Evolutionary conservation across 2,329 filamentous ascomycete species (phyloP).

Genomic region (Alternaria consortialis): DNA sequence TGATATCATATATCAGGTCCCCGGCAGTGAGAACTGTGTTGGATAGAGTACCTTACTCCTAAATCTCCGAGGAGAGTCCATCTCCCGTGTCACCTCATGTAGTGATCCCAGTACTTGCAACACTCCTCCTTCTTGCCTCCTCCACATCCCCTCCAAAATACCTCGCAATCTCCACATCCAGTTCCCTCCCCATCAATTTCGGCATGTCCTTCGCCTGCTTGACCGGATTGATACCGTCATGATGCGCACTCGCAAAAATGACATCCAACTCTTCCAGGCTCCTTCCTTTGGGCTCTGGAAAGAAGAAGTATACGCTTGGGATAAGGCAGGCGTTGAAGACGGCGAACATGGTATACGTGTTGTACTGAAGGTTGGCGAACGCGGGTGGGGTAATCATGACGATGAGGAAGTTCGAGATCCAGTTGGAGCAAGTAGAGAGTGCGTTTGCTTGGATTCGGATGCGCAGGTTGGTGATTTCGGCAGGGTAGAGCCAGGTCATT

Average conservation of each 20-base stretch:
- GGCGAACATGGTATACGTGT: constrained; percentile 63
- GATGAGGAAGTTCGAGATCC: constrained; percentile 63
- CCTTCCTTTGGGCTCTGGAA: constrained; percentile 60
- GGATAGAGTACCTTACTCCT: not conserved
- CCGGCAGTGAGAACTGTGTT: not conserved
- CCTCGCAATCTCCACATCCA: constrained; percentile 18
- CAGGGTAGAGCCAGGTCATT: constrained; percentile 67
- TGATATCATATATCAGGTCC: not conserved
- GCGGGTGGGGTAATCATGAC: constrained; percentile 71
- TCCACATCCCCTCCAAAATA: constrained; percentile 19
- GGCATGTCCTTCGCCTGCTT: constrained; percentile 15
- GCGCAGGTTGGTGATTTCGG: constrained; percentile 76
- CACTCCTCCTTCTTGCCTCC: constrained; percentile 18
- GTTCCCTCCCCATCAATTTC: constrained; percentile 12
- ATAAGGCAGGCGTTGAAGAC: constrained; percentile 62
- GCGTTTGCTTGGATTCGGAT: constrained; percentile 78
- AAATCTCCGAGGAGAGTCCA: not conserved
- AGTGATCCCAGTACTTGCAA: not conserved
- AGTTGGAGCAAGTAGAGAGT: constrained; percentile 13
- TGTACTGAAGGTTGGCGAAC: constrained; percentile 60
- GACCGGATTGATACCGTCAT: constrained; percentile 10
- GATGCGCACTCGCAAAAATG: constrained; percentile 49
- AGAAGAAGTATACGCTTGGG: constrained; percentile 65
- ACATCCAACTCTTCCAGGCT: constrained; percentile 59
- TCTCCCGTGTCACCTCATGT: not conserved